Evolutionary conservation across 306 rosid species (phyloP), one percentile per base, ranked within the genome.

Genomic region (Lathyrus tuberosus): DNA sequence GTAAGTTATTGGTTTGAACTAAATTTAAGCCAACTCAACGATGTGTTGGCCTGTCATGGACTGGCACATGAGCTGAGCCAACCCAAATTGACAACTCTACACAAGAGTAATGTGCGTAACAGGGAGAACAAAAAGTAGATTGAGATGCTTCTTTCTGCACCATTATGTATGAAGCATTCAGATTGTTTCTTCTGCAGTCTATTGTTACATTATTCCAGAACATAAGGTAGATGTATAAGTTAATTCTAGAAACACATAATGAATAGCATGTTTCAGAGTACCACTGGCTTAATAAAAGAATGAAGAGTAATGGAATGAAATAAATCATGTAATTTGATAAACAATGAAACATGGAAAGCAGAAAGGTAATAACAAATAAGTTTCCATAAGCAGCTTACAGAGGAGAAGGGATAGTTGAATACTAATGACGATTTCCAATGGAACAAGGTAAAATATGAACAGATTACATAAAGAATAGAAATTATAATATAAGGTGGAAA

Each of bases 401-500:
- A 31, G 44, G 20, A 52, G 22, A 61, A 24, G 18, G 3, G n/a
- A n/a, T n/a, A n/a, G n/a, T n/a, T 10, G 99, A 86, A 78, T 94
- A 94, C 57, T n/a, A n/a, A n/a, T n/a, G n/a, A n/a, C n/a, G n/a
- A n/a, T n/a, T n/a, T n/a, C n/a, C n/a, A n/a, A n/a, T n/a, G n/a
- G n/a, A n/a, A n/a, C n/a, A n/a, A n/a, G n/a, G n/a, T n/a, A n/a
- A n/a, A n/a, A n/a, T n/a, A n/a, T n/a, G n/a, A 44, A 48, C 64
- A 57, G 68, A 15, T 47, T 20, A 24, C 26, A 24, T 24, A 24
- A 24, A 24, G 18, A 57, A 48, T 8, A 31, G 58, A 30, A n/a
- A n/a, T n/a, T n/a, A n/a, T n/a, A n/a, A n/a, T n/a, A n/a, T n/a
- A n/a, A n/a, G n/a, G n/a, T n/a, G 48, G 15, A 57, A 52, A 53